Evolutionary conservation across 805 yeast genomes (phyloP), one percentile per base, ranked within the genome.

Genomic region (Starmerella cellae): DNA sequence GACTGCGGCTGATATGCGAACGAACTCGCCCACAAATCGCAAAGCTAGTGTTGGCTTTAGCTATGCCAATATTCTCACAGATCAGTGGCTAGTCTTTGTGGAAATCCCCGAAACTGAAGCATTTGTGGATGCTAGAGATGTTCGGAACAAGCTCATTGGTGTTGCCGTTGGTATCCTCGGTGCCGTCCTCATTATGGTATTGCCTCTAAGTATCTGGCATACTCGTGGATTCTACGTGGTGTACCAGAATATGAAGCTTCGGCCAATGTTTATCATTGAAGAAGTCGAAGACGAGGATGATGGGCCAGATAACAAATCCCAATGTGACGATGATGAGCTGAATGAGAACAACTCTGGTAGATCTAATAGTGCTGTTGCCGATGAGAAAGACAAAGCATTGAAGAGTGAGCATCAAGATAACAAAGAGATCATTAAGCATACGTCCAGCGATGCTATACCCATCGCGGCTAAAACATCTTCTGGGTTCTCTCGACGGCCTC

Each of bases 181-280:
- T 11, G 53, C 51, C 8, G 46, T 53, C 8, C 33, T 53, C n/a
- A 35, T 53, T 8, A 39, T 53, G 8, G 38, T 53, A 21, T 35
- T 52, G 2, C 58, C 58, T 3, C 36, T 51, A 9, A 52, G 58
- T 26, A 37, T 53, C 2, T 42, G 45, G 46, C 54, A 52, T 41
- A 54, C 58, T 2, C 34, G 47, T 4, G 54, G 56, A 3, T 36
- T 54, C 5, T 54, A 54, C 38, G 32, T 44, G n/a, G 51, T 54
- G 22, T 54, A 53, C 44, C 44, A 49, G 20, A 48, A 47, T 29
- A 50, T 54, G 55, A 40, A 42, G 21, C 43, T 42, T 16, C 40
- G 47, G 4, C 51, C 51, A 5, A 38, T 47, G 41, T 39, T 42
- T 27, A 30, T 33, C 3, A 18, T 18, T 10, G 49, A 45, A n/a